Percentiles rank a stretch among this genome's conserved stretches.
Evolutionary conservation across 2,329 filamentous ascomycete genomes (phyloP).

Genomic region (Metarhizium anisopliae): DNA sequence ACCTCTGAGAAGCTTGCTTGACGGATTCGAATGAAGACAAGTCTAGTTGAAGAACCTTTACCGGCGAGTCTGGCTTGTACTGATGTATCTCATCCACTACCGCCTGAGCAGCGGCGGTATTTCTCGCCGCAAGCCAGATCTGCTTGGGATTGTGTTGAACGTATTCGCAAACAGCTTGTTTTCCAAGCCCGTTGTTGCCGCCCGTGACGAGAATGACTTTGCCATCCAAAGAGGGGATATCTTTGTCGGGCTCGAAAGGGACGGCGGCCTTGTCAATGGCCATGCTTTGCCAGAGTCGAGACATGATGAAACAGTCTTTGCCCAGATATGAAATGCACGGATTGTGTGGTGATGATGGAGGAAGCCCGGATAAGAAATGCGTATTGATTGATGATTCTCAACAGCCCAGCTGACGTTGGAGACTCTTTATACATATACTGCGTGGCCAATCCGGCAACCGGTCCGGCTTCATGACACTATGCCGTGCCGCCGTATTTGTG

Average conservation of each 20-base stretch:
- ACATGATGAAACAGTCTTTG: neutral
- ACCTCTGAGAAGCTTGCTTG: conserved; percentile 26
- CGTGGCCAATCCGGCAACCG: neutral
- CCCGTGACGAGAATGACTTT: conserved; percentile 76
- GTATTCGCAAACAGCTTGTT: conserved; percentile 27
- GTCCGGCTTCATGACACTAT: too few relatives aligned
- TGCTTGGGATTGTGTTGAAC: conserved; percentile 11
- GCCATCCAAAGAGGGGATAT: conserved; percentile 58
- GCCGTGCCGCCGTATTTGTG: too few relatives aligned
- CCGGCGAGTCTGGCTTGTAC: conserved; percentile 10
- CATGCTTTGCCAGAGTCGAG: neutral
- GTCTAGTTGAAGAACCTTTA: conserved; percentile 31
- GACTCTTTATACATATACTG: neutral
- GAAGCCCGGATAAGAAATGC: neutral
- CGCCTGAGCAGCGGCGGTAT: conserved; percentile 24
- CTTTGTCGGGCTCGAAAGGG: conserved; percentile 14
- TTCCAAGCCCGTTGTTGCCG: conserved; percentile 70
- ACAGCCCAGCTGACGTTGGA: too few relatives aligned
- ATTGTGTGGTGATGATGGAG: too few relatives aligned
- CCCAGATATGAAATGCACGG: too few relatives aligned
- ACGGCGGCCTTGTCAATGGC: neutral
- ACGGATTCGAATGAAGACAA: conserved; percentile 35
- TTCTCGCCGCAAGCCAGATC: conserved; percentile 22
- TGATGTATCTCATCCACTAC: conserved; percentile 27
- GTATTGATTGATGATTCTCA: too few relatives aligned